Base-by-base conservation (phyloP, 257 asterid genomes). In the Solanum tarijense region DNA sequence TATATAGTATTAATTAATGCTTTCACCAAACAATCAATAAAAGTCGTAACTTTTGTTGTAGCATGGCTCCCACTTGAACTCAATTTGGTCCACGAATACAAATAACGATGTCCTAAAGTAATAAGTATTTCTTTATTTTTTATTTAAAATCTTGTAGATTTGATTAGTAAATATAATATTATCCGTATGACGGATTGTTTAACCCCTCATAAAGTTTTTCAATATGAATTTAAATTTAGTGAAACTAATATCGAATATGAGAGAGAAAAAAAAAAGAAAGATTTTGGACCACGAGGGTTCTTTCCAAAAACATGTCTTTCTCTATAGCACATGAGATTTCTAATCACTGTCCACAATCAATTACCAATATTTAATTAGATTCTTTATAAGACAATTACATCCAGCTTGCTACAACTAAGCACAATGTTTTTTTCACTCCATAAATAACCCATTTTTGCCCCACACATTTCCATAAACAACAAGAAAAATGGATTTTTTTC, bases 381-480 rank as follows among this genome's bases (percentile, higher is more conserved):
- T 91, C 84, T 73, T n/a, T 43, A 68, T 71, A 52, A 84, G 91
- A 86, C 71, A 62, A 62, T n/a, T 88, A 86, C 88, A 90, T 88
- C 92, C 94, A 96, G 98, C 98, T 96, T 92, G 98, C 94, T 87
- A 92, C 96, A 95, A 93, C 98, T 94, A 92, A 92, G 94, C 96
- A 89, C 87, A 84, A 39, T 35, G 9, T 10, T 66, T n/a, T 16
- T 52, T 38, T 62, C 87, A 4, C 34, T 32, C 32, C 72, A 91
- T 94, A 92, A 88, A 88, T 90, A 91, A 71, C 78, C 46, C 83
- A 86, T 35, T 66, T 36, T 41, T 75, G 46, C 79, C 58, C 86
- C 68, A 34, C 52, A 34, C 68, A 39, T 29, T 29, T 29, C 31
- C 31, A 29, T 29, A 29, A 29, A 29, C 31, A 29, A 29, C 31